A percentile compares a stretch with the other conserved stretches of the same genome.
Conservation (phyloP, 768 basidiomycete species). For the Imleria badia region DNA sequence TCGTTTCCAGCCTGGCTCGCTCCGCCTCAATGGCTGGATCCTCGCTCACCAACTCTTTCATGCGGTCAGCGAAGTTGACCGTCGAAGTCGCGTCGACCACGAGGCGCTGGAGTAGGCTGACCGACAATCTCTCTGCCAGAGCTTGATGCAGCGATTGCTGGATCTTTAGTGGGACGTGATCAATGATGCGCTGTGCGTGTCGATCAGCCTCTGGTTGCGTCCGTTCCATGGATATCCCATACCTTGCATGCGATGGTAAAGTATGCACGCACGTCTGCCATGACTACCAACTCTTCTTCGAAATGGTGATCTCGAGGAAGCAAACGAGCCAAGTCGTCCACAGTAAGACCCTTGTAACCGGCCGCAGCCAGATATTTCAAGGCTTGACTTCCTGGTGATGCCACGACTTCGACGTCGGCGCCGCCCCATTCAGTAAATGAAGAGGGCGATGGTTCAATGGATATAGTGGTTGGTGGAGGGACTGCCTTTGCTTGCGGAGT, state of each 20-base stretch:
- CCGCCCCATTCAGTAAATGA: too few relatives aligned
- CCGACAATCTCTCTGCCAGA: constrained; percentile 36
- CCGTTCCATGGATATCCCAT: background rate
- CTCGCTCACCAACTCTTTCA: constrained; percentile 45
- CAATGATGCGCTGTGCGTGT: constrained; percentile 49
- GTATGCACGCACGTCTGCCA: constrained; percentile 58
- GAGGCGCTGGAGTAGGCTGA: constrained; percentile 37
- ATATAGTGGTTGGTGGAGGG: too few relatives aligned
- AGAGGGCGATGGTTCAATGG: too few relatives aligned
- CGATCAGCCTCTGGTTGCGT: background rate
- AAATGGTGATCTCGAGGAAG: constrained; percentile 23
- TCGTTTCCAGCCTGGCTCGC: constrained; percentile 36
- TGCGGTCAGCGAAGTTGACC: constrained; percentile 28
- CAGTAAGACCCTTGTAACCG: constrained; percentile 23
- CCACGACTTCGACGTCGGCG: too few relatives aligned
- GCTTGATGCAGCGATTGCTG: constrained; percentile 43
- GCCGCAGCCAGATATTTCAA: constrained; percentile 31
- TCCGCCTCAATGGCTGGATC: constrained; percentile 38
- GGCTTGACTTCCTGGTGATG: constrained; percentile 9
- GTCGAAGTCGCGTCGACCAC: constrained; percentile 17
- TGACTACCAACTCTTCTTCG: constrained; percentile 47
- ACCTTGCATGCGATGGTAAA: constrained; percentile 58
- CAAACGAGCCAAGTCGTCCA: constrained; percentile 29
- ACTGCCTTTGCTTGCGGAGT: too few relatives aligned
- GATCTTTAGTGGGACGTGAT: constrained; percentile 50